A percentile compares a stretch with the other conserved stretches of the same genome.
These are phyloP conservation scores for Ophiostoma australiae DNA, from an alignment of 2,329 filamentous ascomycete species.

Conservation along the genomic window DNA sequence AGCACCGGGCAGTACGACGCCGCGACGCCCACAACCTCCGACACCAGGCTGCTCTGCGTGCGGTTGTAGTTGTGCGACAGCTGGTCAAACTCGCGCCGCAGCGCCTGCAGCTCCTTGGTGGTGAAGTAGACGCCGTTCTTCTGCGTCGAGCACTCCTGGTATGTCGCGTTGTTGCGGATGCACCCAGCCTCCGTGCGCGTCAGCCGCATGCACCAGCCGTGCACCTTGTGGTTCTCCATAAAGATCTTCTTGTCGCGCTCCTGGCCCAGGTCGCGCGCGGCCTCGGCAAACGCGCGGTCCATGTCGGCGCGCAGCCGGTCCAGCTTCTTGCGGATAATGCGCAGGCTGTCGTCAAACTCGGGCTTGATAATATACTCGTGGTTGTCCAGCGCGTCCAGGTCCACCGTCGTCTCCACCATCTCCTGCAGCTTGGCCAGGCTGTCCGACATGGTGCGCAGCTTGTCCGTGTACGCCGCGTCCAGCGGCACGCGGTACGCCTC, in stretches of 20 bases:
- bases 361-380: slow-evolving; percentile 99
- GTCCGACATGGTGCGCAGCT: slow-evolving; percentile 70
- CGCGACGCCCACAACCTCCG: slow-evolving; percentile 87
- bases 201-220: slow-evolving; percentile 93
- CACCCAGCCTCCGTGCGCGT: slow-evolving; percentile 87
- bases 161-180: slow-evolving; percentile 84
- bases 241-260: slow-evolving; percentile 99
- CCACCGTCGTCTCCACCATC: slow-evolving; percentile 98
- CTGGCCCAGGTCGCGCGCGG: slow-evolving; percentile 76
- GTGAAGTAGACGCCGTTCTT: slow-evolving; percentile 99
- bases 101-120: slow-evolving; percentile 70
- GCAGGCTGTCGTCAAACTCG: slow-evolving; percentile 86
- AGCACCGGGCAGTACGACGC: slow-evolving; percentile 92
- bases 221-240: slow-evolving; percentile 89
- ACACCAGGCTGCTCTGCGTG: slow-evolving; percentile 84
- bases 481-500: slow-evolving; percentile 84
- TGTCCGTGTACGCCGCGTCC: slow-evolving; percentile 79
- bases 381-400: slow-evolving; percentile 88
- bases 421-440: slow-evolving; percentile 83
- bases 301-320: slow-evolving; percentile 80
- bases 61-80: slow-evolving; percentile 91
- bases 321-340: slow-evolving; percentile 84
- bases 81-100: slow-evolving; percentile 89
- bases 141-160: slow-evolving; percentile 94
- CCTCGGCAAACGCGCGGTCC: slow-evolving; percentile 70